Evolutionary conservation across 1,284 basidiomycete species (phyloP), one percentile per base, ranked within the genome.

Genomic region (Sparassis latifolia): DNA sequence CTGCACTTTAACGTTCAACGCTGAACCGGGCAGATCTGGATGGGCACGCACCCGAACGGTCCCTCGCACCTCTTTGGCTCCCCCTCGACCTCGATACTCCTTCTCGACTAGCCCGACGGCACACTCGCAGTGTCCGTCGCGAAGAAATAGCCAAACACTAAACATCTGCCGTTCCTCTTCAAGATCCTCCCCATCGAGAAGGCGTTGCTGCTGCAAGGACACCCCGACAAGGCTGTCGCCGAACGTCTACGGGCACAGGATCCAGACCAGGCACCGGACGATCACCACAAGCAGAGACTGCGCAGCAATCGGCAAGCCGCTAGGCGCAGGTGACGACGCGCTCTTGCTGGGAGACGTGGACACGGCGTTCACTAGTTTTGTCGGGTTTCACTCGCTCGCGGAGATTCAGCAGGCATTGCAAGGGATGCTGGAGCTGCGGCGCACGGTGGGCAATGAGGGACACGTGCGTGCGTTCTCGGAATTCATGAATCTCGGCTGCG

Each of bases 271-370:
- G 51, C 55, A 49, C 46, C 62, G 85, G 92, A 97, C 68, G 77
- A 82, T 9, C 96, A 97, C 61, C 94, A 97, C 65, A 97, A 97
- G 71, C 97, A 3, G 96, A 99, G 67, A 97, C 99, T 87, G 93
- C 94, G 3, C 98, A 44, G 95, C 95, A 0, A 72, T 99, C 51
- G 62, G 61, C 3, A 54, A 56, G 35, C 60, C 59, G 10, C 52
- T 64, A 10, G 42, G 20, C 20, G 30, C 7, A 2, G 49, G 52
- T 5, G 39, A 43, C 5, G 47, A 41, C 5, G 40, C 29, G 46
- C 38, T 27, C n/a, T 50, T 37, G 29, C 44, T 55, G 9, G 59
- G 57, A 33, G 61, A 57, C 47, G 43, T 52, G 29, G 60, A 55
- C 45, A 93, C 92, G 0, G 80, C 86, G 3, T 98, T 98, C 74